Conservation (phyloP, 805 yeast species). For the Candida takata region DNA sequence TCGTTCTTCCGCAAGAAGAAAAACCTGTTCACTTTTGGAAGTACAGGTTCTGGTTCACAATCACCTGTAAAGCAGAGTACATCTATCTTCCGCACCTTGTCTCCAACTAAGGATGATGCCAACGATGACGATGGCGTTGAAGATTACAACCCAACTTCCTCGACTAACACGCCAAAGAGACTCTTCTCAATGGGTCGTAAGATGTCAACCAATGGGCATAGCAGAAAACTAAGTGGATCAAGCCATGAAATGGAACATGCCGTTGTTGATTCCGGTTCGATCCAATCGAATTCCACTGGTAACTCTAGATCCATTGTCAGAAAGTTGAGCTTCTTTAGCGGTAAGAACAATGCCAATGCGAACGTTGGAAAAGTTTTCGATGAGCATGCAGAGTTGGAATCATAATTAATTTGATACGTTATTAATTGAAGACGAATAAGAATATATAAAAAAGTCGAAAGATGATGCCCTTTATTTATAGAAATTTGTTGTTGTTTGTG, state of each 20-base stretch:
- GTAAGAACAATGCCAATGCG: conserved; percentile 6
- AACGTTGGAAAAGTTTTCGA: conserved; percentile 8
- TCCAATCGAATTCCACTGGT: conserved; percentile 12
- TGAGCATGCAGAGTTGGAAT: conserved; percentile 17
- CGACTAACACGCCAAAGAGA: conserved; percentile 10
- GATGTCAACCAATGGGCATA: conserved; percentile 8
- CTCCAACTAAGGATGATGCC: conserved; percentile 12
- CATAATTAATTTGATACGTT: too few species aligned
- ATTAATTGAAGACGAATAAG: too few species aligned
- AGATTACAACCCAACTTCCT: conserved; percentile 10
- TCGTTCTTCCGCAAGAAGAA: conserved; percentile 29
- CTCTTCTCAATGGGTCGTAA: conserved; percentile 18
- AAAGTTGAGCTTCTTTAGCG: conserved; percentile 21
- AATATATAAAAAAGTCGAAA: too few species aligned
- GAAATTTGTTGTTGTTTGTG: too few species aligned
- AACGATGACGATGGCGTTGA: conserved; percentile 16
- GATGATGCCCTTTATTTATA: too few species aligned
- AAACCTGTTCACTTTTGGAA: conserved; percentile 31
- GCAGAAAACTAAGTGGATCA: conserved; percentile 18
- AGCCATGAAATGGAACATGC: conserved; percentile 9
- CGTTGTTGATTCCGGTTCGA: conserved; percentile 2
- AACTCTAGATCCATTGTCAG: conserved; percentile 17
- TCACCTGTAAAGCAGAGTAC: conserved; percentile 16
- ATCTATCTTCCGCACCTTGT: conserved; percentile 4
- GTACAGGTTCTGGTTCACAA: conserved; percentile 9